A percentile compares a stretch with the other conserved stretches of the same genome.
These are phyloP conservation scores for Chlorella ohadii DNA, from an alignment of 139 green algal genomes.

Conservation along the genomic window DNA sequence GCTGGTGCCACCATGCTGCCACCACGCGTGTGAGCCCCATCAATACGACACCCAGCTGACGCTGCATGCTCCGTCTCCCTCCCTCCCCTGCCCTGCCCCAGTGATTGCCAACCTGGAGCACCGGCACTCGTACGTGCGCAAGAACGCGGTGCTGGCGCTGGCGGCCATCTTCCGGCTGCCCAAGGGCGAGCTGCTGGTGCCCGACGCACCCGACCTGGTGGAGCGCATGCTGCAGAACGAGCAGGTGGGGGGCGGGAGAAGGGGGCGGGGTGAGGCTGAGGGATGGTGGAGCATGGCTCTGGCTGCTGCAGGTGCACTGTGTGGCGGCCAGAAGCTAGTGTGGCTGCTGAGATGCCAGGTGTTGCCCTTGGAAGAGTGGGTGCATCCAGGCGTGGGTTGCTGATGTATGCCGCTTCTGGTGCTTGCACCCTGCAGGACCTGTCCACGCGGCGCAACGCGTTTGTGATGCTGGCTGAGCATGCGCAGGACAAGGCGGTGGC, in stretches of 20 bases:
- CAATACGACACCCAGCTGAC: no score
- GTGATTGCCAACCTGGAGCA: slow-evolving; percentile 92
- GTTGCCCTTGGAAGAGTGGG: no score
- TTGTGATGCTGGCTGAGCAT: slow-evolving; percentile 90
- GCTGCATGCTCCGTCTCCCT: not conserved
- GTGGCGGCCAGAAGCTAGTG: no score
- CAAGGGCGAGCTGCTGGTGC: slow-evolving; percentile 92
- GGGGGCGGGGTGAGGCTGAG: not conserved
- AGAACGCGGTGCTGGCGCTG: slow-evolving; percentile 96
- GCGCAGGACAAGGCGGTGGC: slow-evolving; percentile 83
- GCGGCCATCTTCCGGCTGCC: slow-evolving; percentile 94
- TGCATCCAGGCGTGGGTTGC: no score
- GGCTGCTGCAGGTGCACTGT: no score
- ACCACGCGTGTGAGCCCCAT: no score
- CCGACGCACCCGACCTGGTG: slow-evolving; percentile 94
- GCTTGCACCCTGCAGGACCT: slow-evolving; percentile 73
- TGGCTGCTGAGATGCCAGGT: no score
- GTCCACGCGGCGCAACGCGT: slow-evolving; percentile 93
- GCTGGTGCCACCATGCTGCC: no score
- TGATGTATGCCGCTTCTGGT: no score
- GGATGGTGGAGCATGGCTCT: not conserved
- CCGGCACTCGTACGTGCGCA: slow-evolving; percentile 95
- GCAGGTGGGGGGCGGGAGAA: slow-evolving; percentile 17
- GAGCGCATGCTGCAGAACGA: slow-evolving; percentile 86
- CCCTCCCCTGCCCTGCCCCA: not conserved